Evolutionary conservation across 768 basidiomycete species (phyloP).

Genomic region (Russula emetica): DNA sequence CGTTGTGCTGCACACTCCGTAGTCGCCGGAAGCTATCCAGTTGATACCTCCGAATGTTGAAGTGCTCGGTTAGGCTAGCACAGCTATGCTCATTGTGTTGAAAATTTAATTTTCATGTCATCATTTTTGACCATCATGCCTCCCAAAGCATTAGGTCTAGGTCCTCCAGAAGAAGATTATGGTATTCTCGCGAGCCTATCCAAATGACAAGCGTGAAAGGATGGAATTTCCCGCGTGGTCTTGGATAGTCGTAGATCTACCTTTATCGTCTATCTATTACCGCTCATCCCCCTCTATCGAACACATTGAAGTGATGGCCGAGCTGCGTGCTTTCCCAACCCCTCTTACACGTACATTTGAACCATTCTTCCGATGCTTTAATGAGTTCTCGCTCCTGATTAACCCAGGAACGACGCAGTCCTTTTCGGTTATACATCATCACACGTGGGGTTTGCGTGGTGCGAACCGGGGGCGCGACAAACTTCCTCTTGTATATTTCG

Average conservation of each 20-base stretch:
- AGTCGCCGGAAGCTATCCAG: slow-evolving; percentile 10
- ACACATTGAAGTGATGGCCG: slow-evolving; percentile 6
- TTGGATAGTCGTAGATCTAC: slow-evolving; percentile 8
- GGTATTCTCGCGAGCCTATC: background rate
- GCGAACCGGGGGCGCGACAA: slow-evolving; percentile 1
- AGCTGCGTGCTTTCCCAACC: background rate
- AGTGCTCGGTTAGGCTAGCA: slow-evolving; percentile 8
- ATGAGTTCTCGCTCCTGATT: background rate
- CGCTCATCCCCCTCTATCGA: slow-evolving; percentile 13
- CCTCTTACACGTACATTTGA: slow-evolving; percentile 16
- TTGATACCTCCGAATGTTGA: slow-evolving; percentile 7
- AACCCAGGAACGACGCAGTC: slow-evolving; percentile 15
- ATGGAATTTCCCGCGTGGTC: slow-evolving; percentile 6
- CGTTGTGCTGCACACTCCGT: slow-evolving; percentile 18
- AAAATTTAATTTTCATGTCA: slow-evolving; percentile 6
- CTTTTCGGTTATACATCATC: slow-evolving; percentile 13
- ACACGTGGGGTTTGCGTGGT: slow-evolving; percentile 25
- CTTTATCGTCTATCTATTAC: slow-evolving; percentile 18
- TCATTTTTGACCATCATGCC: slow-evolving; percentile 12
- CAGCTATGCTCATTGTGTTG: slow-evolving; percentile 7
- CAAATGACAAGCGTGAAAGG: slow-evolving; percentile 9
- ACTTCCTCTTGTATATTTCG: background rate
- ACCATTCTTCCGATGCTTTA: background rate
- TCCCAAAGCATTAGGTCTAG: slow-evolving; percentile 3
- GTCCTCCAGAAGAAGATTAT: slow-evolving; percentile 19